These are phyloP conservation scores for Nephelium lappaceum DNA, from an alignment of 345 rosid genomes.

Conservation along the genomic window DNA sequence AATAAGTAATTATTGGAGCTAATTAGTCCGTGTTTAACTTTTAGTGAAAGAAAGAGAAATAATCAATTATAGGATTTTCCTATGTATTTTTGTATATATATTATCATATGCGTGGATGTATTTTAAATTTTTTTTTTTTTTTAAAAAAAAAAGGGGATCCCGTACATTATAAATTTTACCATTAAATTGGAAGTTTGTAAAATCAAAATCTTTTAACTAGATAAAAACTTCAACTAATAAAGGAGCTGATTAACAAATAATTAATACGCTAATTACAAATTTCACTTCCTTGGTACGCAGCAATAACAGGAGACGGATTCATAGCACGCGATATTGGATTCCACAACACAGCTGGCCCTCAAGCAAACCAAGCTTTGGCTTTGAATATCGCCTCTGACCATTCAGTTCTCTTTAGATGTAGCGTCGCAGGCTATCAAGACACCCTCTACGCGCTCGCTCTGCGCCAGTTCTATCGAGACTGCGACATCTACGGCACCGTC, in stretches of 20 bases:
- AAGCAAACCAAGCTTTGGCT: constrained; percentile 72
- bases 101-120: too few species aligned
- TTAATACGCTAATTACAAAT: too few species aligned
- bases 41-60: too few species aligned
- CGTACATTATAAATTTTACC: too few species aligned
- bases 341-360: constrained; percentile 78
- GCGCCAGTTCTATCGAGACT: constrained; percentile 85
- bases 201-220: too few species aligned
- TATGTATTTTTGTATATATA: too few species aligned
- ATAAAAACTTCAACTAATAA: too few species aligned
- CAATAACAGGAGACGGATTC: constrained; percentile 75
- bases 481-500: constrained; percentile 70
- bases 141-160: too few species aligned
- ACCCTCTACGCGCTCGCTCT: constrained; percentile 64
- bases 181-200: too few species aligned
- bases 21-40: too few species aligned
- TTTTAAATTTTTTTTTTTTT: too few species aligned
- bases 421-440: constrained; percentile 81
- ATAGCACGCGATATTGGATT: constrained; percentile 77
- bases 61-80: too few species aligned
- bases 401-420: constrained; percentile 70
- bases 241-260: neutral
- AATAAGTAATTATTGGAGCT: neutral
- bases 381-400: constrained; percentile 60
- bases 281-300: constrained; percentile 30